Base-by-base conservation (phyloP, 148 eudicot species). In the Drosera capensis region DNA sequence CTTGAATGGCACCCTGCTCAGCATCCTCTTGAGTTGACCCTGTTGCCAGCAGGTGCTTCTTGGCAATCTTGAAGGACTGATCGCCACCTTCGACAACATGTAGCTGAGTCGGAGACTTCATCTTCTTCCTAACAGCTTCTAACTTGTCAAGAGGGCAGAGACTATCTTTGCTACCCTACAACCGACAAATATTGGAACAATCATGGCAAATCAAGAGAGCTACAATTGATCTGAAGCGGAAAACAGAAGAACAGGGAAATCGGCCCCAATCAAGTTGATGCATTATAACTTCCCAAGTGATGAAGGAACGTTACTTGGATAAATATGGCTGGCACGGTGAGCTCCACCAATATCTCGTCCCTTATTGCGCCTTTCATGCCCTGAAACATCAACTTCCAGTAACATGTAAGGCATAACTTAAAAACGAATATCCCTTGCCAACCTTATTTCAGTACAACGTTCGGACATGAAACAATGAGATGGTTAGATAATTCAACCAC, bases 231-330 rank as follows among this genome's bases (percentile, higher is more conserved):
- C n/a, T 4, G n/a, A 45, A 22, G 30, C 5, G 31, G 14, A 34
- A 34, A 1, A 13, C 14, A 11, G 6, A 1, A 13, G 14, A n/a
- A n/a, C n/a, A n/a, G n/a, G n/a, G n/a, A n/a, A n/a, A n/a, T n/a
- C n/a, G n/a, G n/a, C n/a, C n/a, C n/a, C n/a, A n/a, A n/a, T n/a
- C n/a, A n/a, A n/a, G n/a, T n/a, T n/a, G n/a, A n/a, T n/a, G n/a
- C n/a, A n/a, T n/a, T n/a, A n/a, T n/a, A n/a, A n/a, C n/a, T n/a
- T n/a, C n/a, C n/a, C n/a, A n/a, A n/a, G n/a, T n/a, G n/a, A n/a
- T n/a, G n/a, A n/a, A n/a, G n/a, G n/a, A n/a, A n/a, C n/a, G 37
- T 46, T 54, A 79, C 88, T 88, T 86, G 96, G 53, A 86, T 78
- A 79, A 82, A 86, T 65, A 86, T 68, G 28, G 68, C 56, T n/a